Conservation (phyloP, 768 basidiomycete species). For the Hemileccinum impolitum region DNA sequence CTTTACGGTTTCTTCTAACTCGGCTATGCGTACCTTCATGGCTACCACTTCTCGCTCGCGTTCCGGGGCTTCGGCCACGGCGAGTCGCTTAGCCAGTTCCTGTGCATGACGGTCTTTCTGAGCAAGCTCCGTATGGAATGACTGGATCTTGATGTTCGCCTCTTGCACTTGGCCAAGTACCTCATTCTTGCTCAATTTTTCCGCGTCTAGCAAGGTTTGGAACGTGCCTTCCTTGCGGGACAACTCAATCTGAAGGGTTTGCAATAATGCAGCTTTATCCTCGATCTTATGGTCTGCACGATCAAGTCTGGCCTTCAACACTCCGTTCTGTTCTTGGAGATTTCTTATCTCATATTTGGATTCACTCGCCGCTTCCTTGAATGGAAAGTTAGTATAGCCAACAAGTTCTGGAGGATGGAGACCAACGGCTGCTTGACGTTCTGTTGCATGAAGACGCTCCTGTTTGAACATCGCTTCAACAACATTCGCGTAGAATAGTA, state of each 20-base stretch:
- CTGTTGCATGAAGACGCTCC: slow-evolving; percentile 23
- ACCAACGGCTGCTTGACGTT: slow-evolving; percentile 19
- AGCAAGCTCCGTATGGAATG: slow-evolving; percentile 20
- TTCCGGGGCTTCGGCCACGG: slow-evolving; percentile 23
- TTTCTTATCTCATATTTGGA: slow-evolving; percentile 14
- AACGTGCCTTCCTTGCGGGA: slow-evolving; percentile 26
- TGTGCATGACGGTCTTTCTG: slow-evolving; percentile 17
- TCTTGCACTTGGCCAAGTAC: slow-evolving; percentile 16
- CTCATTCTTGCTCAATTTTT: slow-evolving; percentile 20
- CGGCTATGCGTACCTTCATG: slow-evolving; percentile 19
- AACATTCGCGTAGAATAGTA: neutral
- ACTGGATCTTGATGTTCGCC: slow-evolving; percentile 18
- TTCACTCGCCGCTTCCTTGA: slow-evolving; percentile 16
- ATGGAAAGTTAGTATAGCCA: neutral
- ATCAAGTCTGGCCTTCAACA: slow-evolving; percentile 15
- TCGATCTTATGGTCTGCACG: slow-evolving; percentile 4
- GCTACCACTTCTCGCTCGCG: slow-evolving; percentile 27
- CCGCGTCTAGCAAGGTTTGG: slow-evolving; percentile 22
- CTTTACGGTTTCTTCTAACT: slow-evolving; percentile 30
- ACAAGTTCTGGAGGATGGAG: neutral
- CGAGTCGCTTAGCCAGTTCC: slow-evolving; percentile 22
- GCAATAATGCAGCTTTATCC: slow-evolving; percentile 11
- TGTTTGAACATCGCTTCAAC: slow-evolving; percentile 1
- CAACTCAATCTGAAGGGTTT: slow-evolving; percentile 19
- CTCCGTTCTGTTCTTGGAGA: slow-evolving; percentile 22